phyloP scores from a whole-genome alignment of 2,329 filamentous ascomycete genomes.

The Penicillium sp. region DNA sequence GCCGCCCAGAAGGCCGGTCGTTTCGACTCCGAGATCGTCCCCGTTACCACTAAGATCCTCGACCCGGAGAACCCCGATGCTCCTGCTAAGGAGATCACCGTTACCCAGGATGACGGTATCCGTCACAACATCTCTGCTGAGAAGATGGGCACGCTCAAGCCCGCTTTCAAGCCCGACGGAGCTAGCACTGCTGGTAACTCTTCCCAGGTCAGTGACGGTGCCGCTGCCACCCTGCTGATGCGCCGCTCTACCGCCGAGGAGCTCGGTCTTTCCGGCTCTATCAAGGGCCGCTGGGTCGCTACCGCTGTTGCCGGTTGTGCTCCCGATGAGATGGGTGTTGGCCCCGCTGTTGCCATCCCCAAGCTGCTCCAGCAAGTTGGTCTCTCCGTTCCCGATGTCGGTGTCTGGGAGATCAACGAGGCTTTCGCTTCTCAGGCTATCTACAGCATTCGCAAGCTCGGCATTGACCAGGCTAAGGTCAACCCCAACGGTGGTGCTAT shows the following conservation, averaged over 20 bases:
- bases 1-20: slow-evolving; percentile 66
- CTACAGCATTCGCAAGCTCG: slow-evolving; percentile 66
- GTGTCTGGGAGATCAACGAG: slow-evolving; percentile 94
- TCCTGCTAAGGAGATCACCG: slow-evolving; percentile 59
- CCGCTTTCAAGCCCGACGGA: slow-evolving; percentile 75
- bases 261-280: slow-evolving; percentile 66
- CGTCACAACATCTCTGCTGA: slow-evolving; percentile 66
- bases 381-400: slow-evolving; percentile 66
- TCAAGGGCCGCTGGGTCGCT: slow-evolving; percentile 81
- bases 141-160: slow-evolving; percentile 75
- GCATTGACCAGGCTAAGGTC: slow-evolving; percentile 66
- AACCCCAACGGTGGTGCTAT: slow-evolving; percentile 94
- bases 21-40: slow-evolving; percentile 78
- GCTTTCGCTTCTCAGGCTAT: slow-evolving; percentile 64
- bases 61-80: slow-evolving; percentile 63
- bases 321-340: slow-evolving; percentile 93
- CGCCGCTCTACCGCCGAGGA: slow-evolving; percentile 73
- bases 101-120: slow-evolving; percentile 80
- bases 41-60: slow-evolving; percentile 70
- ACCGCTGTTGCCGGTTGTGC: slow-evolving; percentile 73
- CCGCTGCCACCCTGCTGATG: slow-evolving; percentile 81
- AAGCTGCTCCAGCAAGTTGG: slow-evolving; percentile 71
- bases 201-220: slow-evolving; percentile 84
- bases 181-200: slow-evolving; percentile 81
- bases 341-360: slow-evolving; percentile 82